Percentiles rank a stretch among this genome's conserved stretches.
Evolutionary conservation across 2,329 filamentous ascomycete species (phyloP).

Genomic region (Epichloe gansuensis): DNA sequence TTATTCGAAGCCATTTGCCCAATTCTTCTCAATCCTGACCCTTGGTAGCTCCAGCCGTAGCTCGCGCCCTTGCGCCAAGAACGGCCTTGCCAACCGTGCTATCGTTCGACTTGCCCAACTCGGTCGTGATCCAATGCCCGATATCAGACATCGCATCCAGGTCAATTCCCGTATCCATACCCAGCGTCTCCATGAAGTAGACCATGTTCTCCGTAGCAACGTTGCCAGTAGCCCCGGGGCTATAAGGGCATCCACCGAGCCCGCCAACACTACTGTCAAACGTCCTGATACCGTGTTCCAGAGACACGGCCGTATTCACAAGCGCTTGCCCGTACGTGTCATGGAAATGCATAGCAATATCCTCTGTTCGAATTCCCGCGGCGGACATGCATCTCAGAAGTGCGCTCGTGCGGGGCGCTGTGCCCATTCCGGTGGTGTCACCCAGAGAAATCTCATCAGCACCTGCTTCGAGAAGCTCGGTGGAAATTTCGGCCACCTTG

Average conservation of each 20-base stretch:
- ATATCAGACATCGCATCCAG: constrained; percentile 54
- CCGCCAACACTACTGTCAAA: constrained; percentile 75
- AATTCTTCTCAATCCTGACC: constrained; percentile 7
- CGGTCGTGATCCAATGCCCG: constrained; percentile 57
- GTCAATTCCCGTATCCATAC: constrained; percentile 63
- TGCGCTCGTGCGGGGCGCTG: constrained; percentile 54
- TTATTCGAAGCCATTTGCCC: background rate
- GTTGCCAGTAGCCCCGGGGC: constrained; percentile 76
- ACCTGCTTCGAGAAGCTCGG: constrained; percentile 66
- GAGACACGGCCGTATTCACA: constrained; percentile 67
- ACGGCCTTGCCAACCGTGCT: constrained; percentile 58
- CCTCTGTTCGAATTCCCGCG: constrained; percentile 55
- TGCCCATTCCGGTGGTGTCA: constrained; percentile 86
- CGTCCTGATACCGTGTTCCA: constrained; percentile 64
- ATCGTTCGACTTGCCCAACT: constrained; percentile 50
- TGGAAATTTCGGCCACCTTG: constrained; percentile 53
- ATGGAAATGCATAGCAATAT: constrained; percentile 76
- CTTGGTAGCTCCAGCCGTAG: constrained; percentile 14
- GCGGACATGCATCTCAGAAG: constrained; percentile 52
- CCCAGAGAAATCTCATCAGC: constrained; percentile 85
- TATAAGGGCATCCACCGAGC: constrained; percentile 75
- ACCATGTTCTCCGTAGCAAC: constrained; percentile 77
- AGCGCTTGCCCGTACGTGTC: constrained; percentile 79
- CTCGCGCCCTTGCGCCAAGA: constrained; percentile 33
- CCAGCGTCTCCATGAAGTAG: constrained; percentile 62